A percentile compares a stretch with the other conserved stretches of the same genome.
Conservation (phyloP, 371 early-diverging fungal species). For the Dipsacomyces acuminosporus region DNA sequence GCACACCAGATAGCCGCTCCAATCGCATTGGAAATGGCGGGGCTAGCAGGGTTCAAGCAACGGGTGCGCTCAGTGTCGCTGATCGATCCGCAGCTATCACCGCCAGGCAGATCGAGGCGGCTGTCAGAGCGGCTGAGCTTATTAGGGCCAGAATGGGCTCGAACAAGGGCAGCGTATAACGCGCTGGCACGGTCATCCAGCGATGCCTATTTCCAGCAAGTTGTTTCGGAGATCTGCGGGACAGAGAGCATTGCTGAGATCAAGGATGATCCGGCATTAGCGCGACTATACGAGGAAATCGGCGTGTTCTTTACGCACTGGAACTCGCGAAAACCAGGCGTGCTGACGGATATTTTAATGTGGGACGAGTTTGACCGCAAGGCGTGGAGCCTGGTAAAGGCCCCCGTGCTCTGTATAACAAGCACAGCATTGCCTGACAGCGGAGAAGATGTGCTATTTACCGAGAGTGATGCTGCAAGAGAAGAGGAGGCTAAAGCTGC, state of each 20-base stretch:
- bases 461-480: not conserved
- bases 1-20: constrained; percentile 43
- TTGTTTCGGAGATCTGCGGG: constrained; percentile 39
- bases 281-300: constrained; percentile 36
- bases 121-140: constrained; percentile 13
- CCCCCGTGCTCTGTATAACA: constrained; percentile 41
- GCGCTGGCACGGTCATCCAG: constrained; percentile 33
- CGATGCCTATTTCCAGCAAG: constrained; percentile 28
- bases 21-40: constrained; percentile 47
- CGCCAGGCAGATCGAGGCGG: constrained; percentile 9
- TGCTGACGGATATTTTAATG: constrained; percentile 32
- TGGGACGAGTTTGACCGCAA: constrained; percentile 29
- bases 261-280: constrained; percentile 34
- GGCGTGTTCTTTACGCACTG: constrained; percentile 46
- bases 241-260: constrained; percentile 34
- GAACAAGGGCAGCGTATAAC: constrained; percentile 42
- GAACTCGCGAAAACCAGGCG: constrained; percentile 37
- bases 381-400: constrained; percentile 33
- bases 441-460: not conserved
- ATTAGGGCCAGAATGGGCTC: constrained; percentile 42
- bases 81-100: constrained; percentile 38
- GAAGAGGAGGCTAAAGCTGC: constrained; percentile 38
- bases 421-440: constrained; percentile 6
- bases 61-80: constrained; percentile 39
- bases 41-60: constrained; percentile 38